These are phyloP conservation scores for Tetrapisispora fleetii DNA, from an alignment of 805 yeast species.

Conservation along the genomic window DNA sequence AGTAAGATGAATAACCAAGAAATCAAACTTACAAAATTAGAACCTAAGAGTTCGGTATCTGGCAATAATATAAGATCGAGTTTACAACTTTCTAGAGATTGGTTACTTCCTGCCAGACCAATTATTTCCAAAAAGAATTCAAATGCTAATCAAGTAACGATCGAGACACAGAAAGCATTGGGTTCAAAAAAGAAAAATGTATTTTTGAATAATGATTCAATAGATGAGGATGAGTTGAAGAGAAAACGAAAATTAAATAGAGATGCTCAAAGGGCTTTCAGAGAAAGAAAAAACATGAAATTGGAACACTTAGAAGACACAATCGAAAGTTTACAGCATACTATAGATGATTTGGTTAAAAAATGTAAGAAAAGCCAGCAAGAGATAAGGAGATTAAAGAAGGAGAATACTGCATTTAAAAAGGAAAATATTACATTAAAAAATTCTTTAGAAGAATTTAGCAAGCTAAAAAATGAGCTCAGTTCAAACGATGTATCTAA, in stretches of 20 bases:
- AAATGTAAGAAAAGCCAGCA: constrained; percentile 20
- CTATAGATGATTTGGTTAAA: constrained; percentile 59
- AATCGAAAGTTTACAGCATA: constrained; percentile 28
- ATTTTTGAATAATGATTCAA: not conserved
- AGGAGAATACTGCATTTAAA: not conserved
- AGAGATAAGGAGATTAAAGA: constrained; percentile 22
- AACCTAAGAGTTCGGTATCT: not conserved
- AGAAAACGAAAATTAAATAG: constrained; percentile 85
- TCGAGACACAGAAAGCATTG: too few relatives aligned
- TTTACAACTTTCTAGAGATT: constrained; percentile 10
- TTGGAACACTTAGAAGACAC: constrained; percentile 64
- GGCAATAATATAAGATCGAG: constrained; percentile 1
- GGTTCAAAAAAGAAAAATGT: not conserved
- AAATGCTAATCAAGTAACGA: not conserved
- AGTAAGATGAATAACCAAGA: not conserved
- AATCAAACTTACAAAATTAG: not conserved
- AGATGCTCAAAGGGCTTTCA: constrained; percentile 87
- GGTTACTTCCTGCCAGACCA: constrained; percentile 17
- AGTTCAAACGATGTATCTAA: too few relatives aligned
- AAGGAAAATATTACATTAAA: constrained; percentile 5
- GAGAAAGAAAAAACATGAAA: constrained; percentile 77
- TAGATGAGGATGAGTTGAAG: constrained; percentile 43
- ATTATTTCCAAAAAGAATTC: not conserved
- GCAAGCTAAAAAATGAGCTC: not conserved
- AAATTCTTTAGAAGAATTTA: constrained; percentile 9